Base-by-base conservation (phyloP, 2,329 filamentous ascomycete species). In the Nannizziopsis barbatae region DNA sequence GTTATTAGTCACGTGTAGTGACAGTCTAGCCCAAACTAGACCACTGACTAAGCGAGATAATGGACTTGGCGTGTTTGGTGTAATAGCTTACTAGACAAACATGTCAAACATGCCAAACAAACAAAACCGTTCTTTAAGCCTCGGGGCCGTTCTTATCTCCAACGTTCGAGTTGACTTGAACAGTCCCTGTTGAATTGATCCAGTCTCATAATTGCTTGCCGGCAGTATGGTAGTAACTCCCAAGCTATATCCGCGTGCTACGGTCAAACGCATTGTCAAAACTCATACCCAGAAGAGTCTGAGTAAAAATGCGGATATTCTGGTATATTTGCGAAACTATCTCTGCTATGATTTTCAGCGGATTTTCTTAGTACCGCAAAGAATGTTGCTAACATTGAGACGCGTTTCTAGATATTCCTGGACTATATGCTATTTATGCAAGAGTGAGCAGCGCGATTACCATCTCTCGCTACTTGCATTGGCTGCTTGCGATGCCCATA, bases 231-330 rank as follows among this genome's bases (percentile, higher is more conserved):
- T 76, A 45, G 70, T 76, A 10, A 73, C 79, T 17, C 81, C 83
- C 60, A 90, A 87, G 57, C 73, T 86, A 11, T 95, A 94, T 60
- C 88, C 88, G 9, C 81, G 88, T 53, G 81, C 79, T 14, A 92
- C 86, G 0, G 74, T 95, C 58, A 92, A 88, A 67, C 89, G 88
- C 66, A 90, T 93, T 52, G 75, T 93, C 60, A 95, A 94, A 68
- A 87, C 86, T 14, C 87, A 94, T 65, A 84, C 86, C 7, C 83
- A 85, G 54, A 80, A 82, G 62, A 83, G 77, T 55, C 67, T 94
- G 54, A 86, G 82, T 71, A 92, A 87, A 66, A 89, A 92, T 65
- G 84, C 81, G 27, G 89, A 95, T 66, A 80, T 93, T 50, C 73
- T 90, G 69, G 86, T 93, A 68, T 52, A 76, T 58, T 18, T 42